These are phyloP conservation scores for Adiantum capillusveneris DNA, from an alignment of 75 land plant species.

Conservation along the genomic window DNA sequence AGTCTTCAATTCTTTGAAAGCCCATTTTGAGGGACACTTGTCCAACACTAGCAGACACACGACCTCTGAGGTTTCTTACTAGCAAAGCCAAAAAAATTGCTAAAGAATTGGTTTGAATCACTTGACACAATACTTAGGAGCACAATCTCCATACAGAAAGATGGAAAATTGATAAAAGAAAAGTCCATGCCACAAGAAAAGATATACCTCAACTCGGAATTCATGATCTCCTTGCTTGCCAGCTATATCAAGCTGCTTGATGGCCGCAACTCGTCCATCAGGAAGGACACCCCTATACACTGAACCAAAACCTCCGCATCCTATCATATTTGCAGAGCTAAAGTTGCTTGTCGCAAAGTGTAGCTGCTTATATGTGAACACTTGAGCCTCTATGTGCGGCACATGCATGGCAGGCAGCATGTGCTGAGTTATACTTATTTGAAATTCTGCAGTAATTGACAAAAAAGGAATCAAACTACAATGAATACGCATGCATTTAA, in stretches of 20 bases:
- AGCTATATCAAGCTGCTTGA: slow-evolving; percentile 59
- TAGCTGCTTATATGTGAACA: slow-evolving; percentile 71
- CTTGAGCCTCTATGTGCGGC: slow-evolving; percentile 38
- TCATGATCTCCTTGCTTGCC: slow-evolving; percentile 81
- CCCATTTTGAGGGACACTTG: too few relatives aligned
- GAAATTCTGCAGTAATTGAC: slow-evolving; percentile 3
- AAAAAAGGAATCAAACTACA: too few relatives aligned
- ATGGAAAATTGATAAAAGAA: too few relatives aligned
- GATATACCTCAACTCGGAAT: slow-evolving; percentile 66
- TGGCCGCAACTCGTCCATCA: slow-evolving; percentile 50
- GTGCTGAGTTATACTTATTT: not conserved
- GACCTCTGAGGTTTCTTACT: too few relatives aligned
- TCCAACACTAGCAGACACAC: too few relatives aligned
- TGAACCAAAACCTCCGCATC: slow-evolving; percentile 61
- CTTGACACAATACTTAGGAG: too few relatives aligned
- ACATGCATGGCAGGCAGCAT: slow-evolving; percentile 1
- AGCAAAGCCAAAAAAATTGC: too few relatives aligned
- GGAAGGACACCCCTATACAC: slow-evolving; percentile 58
- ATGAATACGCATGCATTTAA: too few relatives aligned
- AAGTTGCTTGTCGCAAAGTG: slow-evolving; percentile 67
- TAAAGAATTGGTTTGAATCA: too few relatives aligned
- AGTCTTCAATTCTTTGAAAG: too few relatives aligned
- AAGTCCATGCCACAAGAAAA: too few relatives aligned
- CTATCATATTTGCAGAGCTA: slow-evolving; percentile 53
- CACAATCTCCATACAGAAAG: too few relatives aligned